Evolutionary conservation across 73 alveolate species (phyloP).

Genomic region (Tetrahymena borealis): DNA sequence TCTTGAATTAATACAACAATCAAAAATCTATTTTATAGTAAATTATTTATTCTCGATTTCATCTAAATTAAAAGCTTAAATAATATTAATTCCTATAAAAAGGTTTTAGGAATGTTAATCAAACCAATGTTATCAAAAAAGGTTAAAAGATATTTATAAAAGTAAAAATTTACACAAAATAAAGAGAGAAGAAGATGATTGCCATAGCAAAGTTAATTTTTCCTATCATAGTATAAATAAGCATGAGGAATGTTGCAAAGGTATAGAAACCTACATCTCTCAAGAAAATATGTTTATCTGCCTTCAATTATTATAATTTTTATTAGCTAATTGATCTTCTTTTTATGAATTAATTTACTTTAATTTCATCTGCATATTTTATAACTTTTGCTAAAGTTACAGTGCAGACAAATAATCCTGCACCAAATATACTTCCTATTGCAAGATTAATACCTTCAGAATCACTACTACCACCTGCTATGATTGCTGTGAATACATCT

Average conservation of each 20-base stretch:
- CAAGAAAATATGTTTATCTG: constrained; percentile 38
- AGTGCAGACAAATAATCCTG: constrained; percentile 50
- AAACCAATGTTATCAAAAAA: too few relatives aligned
- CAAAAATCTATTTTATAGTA: too few relatives aligned
- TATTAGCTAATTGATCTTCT: constrained; percentile 44
- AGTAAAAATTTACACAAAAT: not conserved
- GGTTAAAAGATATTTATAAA: too few relatives aligned
- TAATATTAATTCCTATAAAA: too few relatives aligned
- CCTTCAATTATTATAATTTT: not conserved
- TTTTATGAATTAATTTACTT: constrained; percentile 48
- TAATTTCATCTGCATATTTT: constrained; percentile 54
- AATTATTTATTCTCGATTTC: too few relatives aligned
- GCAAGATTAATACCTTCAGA: constrained; percentile 31
- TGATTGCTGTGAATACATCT: constrained; percentile 92
- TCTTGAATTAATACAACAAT: not conserved
- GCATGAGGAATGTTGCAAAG: constrained; percentile 27
- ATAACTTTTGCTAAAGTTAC: constrained; percentile 60
- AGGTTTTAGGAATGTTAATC: too few relatives aligned
- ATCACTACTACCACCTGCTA: constrained; percentile 58
- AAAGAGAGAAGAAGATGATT: constrained; percentile 1
- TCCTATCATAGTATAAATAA: constrained; percentile 44
- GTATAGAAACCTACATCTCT: constrained; percentile 67
- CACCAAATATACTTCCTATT: constrained; percentile 47
- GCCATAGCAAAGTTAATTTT: constrained; percentile 7
- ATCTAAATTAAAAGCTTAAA: too few relatives aligned